These are phyloP conservation scores for Crithidia sp. DNA, from an alignment of 208 protist species.

Conservation along the genomic window DNA sequence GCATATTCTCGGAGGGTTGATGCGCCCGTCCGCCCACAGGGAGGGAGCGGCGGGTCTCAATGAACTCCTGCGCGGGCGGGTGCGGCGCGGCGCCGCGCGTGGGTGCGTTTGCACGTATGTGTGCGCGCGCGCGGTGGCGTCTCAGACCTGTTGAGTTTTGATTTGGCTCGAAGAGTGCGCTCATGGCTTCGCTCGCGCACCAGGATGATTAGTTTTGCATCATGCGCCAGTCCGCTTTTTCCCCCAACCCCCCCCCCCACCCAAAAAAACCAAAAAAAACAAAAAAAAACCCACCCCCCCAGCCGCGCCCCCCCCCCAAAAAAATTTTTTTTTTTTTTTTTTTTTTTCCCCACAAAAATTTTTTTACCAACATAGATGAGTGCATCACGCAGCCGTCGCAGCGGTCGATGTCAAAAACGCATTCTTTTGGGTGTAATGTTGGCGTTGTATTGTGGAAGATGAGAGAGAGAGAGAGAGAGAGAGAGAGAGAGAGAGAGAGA, in stretches of 20 bases:
- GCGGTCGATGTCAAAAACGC: neutral
- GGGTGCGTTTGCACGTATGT: neutral
- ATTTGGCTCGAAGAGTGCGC: constrained; percentile 35
- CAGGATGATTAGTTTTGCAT: constrained; percentile 19
- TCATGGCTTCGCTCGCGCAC: constrained; percentile 35
- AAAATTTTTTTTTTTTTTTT: constrained; percentile 31
- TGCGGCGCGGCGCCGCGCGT: no score
- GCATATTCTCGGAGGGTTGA: constrained; percentile 25
- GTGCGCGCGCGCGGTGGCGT: neutral
- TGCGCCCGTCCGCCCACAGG: constrained; percentile 23
- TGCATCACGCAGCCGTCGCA: constrained; percentile 23
- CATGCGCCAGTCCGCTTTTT: constrained; percentile 11
- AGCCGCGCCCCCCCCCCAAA: constrained; percentile 14
- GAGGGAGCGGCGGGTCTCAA: constrained; percentile 27
- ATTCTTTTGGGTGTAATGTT: no score
- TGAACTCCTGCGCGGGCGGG: constrained; percentile 17
- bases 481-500: no score
- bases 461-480: no score
- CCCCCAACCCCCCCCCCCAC: neutral
- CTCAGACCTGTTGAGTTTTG: constrained; percentile 37
- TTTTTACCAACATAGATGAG: constrained; percentile 35
- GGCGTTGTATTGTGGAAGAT: no score
- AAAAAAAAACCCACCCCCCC: neutral
- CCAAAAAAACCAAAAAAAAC: neutral
- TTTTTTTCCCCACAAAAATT: constrained; percentile 24